Conservation (phyloP, 2,329 filamentous ascomycete species). For the Fonsecaea multimorphosa region DNA sequence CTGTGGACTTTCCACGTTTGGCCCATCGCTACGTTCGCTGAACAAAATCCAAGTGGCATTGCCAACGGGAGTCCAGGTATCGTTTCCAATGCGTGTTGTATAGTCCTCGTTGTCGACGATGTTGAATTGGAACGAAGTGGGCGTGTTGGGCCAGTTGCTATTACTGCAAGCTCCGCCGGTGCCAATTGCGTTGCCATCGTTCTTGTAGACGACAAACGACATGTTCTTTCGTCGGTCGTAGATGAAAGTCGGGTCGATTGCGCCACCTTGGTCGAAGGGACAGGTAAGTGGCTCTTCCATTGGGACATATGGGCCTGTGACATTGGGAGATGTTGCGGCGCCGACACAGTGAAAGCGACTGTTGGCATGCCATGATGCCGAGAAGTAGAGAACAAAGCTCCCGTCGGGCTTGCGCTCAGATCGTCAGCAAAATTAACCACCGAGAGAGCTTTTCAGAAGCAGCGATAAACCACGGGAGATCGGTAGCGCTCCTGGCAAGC, state of each 20-base stretch:
- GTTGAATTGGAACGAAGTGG: slow-evolving; percentile 31
- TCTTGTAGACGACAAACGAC: slow-evolving; percentile 60
- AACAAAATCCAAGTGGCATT: slow-evolving; percentile 18
- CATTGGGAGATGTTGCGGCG: slow-evolving; percentile 53
- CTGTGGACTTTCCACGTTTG: slow-evolving; percentile 23
- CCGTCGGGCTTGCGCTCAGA: slow-evolving; percentile 42
- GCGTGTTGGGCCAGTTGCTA: slow-evolving; percentile 44
- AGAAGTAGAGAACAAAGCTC: slow-evolving; percentile 63
- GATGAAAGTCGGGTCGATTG: slow-evolving; percentile 64
- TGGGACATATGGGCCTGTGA: slow-evolving; percentile 58
- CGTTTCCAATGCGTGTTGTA: slow-evolving; percentile 16
- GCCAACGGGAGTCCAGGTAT: slow-evolving; percentile 6
- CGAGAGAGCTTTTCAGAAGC: not conserved
- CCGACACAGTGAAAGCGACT: slow-evolving; percentile 61
- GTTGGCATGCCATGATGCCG: slow-evolving; percentile 47
- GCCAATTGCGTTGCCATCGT: slow-evolving; percentile 63
- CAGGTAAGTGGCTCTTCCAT: slow-evolving; percentile 55
- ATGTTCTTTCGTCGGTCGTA: slow-evolving; percentile 51
- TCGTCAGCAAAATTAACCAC: not conserved
- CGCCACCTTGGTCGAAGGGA: slow-evolving; percentile 57
- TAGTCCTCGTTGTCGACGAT: slow-evolving; percentile 15
- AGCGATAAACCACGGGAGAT: not conserved
- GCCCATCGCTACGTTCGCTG: slow-evolving; percentile 16
- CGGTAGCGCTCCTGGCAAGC: not conserved
- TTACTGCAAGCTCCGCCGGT: slow-evolving; percentile 45